A percentile compares a stretch with the other conserved stretches of the same genome.
Conservation (phyloP, 2,329 filamentous ascomycete genomes). For the Dactylella cylindrospora region DNA sequence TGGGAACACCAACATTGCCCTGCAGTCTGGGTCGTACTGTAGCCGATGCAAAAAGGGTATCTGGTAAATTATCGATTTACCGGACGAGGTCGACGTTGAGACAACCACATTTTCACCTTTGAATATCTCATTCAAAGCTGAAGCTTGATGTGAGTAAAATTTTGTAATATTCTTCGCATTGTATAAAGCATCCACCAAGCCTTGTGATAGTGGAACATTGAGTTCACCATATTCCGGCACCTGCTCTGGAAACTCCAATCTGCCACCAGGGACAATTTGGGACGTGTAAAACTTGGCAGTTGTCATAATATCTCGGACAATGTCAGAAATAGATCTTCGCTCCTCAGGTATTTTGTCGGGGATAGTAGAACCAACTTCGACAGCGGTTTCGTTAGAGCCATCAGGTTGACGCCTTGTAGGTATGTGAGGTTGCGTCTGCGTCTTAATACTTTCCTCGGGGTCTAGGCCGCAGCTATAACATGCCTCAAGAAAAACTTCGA, state of each 20-base stretch:
- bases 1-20: constrained; percentile 97
- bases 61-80: constrained; percentile 97
- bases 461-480: constrained; percentile 68
- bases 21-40: constrained; percentile 71
- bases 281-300: constrained; percentile 82
- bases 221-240: constrained; percentile 79
- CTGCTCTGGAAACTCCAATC: constrained; percentile 86
- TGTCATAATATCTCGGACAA: constrained; percentile 75
- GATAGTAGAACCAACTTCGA: constrained; percentile 55
- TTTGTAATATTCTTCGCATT: constrained; percentile 84
- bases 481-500: constrained; percentile 73
- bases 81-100: constrained; percentile 91
- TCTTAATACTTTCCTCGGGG: constrained; percentile 65
- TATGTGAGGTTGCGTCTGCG: constrained; percentile 54
- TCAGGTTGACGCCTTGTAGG: constrained; percentile 53
- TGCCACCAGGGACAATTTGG: constrained; percentile 90
- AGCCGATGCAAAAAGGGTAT: constrained; percentile 85
- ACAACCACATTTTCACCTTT: constrained; percentile 85
- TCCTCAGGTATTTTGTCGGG: constrained; percentile 76
- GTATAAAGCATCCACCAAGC: constrained; percentile 92
- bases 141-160: constrained; percentile 87
- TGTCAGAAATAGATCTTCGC: constrained; percentile 77
- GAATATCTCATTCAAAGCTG: constrained; percentile 85
- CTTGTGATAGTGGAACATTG: constrained; percentile 81
- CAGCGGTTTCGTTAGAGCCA: constrained; percentile 49